phyloP scores from a whole-genome alignment of 192 early-diverging fungal species.

The Entomortierella lignicola region DNA sequence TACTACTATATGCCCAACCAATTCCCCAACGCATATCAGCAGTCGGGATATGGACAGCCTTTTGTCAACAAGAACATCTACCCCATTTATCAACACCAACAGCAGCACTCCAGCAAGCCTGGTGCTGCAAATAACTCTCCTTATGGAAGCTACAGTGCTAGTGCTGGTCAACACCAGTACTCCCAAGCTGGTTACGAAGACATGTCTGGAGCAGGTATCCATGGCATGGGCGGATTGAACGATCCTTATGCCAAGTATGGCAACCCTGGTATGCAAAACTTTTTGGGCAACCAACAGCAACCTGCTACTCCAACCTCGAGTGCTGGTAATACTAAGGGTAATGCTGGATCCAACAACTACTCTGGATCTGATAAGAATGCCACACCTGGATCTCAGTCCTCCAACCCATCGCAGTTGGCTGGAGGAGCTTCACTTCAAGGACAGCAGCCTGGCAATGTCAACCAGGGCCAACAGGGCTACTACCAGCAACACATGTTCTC shows the following conservation, averaged over 20 bases:
- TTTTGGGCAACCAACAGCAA: conserved; percentile 52
- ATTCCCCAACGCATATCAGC: conserved; percentile 86
- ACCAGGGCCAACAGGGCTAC: conserved; percentile 34
- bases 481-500: conserved; percentile 62
- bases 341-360: conserved; percentile 29
- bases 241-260: conserved; percentile 49
- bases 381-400: conserved; percentile 26
- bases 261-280: conserved; percentile 50
- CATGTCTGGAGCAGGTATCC: conserved; percentile 44
- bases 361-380: conserved; percentile 41
- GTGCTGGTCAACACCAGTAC: conserved; percentile 40
- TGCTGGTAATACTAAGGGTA: conserved; percentile 30
- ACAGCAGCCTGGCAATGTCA: conserved; percentile 39
- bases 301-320: conserved; percentile 32
- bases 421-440: conserved; percentile 37
- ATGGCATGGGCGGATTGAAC: conserved; percentile 48
- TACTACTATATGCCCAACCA: conserved; percentile 88
- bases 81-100: conserved; percentile 78
- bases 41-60: conserved; percentile 88
- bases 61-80: conserved; percentile 94
- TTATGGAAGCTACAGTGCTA: conserved; percentile 51
- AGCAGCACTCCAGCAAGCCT: conserved; percentile 59
- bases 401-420: conserved; percentile 23
- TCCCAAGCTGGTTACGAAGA: conserved; percentile 48
- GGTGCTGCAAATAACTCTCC: conserved; percentile 54